Conservation (phyloP, 495 filamentous ascomycete species). For the Penicillium goetzii region DNA sequence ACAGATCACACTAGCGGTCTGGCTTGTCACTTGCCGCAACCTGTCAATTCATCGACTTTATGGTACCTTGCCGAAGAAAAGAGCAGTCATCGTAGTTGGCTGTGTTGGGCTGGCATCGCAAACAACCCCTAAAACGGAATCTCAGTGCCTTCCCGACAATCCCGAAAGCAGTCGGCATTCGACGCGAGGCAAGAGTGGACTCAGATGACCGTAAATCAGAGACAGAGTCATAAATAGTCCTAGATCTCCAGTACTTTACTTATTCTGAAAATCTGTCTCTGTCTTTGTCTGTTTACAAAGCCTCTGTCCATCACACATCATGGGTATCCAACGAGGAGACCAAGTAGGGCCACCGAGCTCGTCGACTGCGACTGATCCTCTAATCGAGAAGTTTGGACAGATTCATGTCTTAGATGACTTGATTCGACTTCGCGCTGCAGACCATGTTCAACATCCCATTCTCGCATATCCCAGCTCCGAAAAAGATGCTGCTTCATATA, state of each 20-base stretch:
- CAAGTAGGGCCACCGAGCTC: conserved; percentile 15
- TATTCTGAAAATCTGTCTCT: neutral
- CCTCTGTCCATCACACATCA: conserved; percentile 6
- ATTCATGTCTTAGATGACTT: conserved; percentile 51
- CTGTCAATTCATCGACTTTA: neutral
- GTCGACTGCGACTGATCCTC: conserved; percentile 21
- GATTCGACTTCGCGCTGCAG: conserved; percentile 52
- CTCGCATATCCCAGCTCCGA: conserved; percentile 54
- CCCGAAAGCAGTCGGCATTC: conserved; percentile 28
- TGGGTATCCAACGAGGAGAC: conserved; percentile 38
- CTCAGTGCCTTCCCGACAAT: conserved; percentile 12
- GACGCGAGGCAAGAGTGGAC: conserved; percentile 1
- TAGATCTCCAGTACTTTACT: neutral
- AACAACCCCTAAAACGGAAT: conserved; percentile 18
- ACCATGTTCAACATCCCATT: conserved; percentile 53
- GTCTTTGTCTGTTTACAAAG: neutral
- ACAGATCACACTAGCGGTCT: conserved; percentile 13
- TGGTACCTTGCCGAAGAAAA: neutral
- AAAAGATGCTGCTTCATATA: conserved; percentile 45
- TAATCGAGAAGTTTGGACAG: conserved; percentile 40
- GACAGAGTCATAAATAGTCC: neutral
- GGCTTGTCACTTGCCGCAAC: neutral
- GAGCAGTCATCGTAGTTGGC: neutral
- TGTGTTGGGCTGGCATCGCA: neutral
- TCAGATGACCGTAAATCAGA: neutral